Percentiles rank a stretch among this genome's conserved stretches.
Evolutionary conservation across 331 rosid genomes (phyloP).

Genomic region (Stylosanthes scabra): DNA sequence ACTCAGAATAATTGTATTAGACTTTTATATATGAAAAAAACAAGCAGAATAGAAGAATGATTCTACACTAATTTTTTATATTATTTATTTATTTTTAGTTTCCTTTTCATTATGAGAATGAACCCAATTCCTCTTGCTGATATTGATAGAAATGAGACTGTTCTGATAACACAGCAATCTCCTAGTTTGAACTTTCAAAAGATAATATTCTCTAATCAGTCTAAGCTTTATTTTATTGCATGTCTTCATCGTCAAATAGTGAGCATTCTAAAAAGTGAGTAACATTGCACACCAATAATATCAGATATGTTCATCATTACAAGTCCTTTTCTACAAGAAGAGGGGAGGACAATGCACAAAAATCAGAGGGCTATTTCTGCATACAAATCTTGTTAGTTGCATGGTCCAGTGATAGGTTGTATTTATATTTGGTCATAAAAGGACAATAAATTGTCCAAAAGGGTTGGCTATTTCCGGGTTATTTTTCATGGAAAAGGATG

Average conservation of each 20-base stretch:
- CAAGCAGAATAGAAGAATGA: constrained; percentile 40
- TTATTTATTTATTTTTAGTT: no score
- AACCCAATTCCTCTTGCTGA: constrained; percentile 31
- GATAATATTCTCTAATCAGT: constrained; percentile 37
- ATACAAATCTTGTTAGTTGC: constrained; percentile 21
- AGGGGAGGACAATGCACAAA: neutral
- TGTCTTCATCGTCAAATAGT: constrained; percentile 41
- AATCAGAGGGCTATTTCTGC: constrained; percentile 27
- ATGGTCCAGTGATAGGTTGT: neutral
- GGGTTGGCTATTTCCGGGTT: constrained; percentile 38
- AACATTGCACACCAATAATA: neutral
- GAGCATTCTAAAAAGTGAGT: constrained; percentile 22
- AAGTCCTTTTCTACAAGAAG: constrained; percentile 13
- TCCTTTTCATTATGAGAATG: constrained; percentile 31
- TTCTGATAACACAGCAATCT: no score
- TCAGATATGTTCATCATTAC: constrained; percentile 19
- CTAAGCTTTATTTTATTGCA: constrained; percentile 32
- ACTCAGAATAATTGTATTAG: constrained; percentile 4
- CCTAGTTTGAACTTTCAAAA: neutral
- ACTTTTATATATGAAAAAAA: constrained; percentile 37
- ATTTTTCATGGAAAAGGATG: constrained; percentile 51
- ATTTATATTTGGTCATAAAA: constrained; percentile 34
- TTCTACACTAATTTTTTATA: constrained; percentile 43
- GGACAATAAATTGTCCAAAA: constrained; percentile 24
- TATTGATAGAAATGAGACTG: constrained; percentile 17